These are phyloP conservation scores for Hypoxylon fragiforme DNA, from an alignment of 495 filamentous ascomycete species.

Conservation along the genomic window DNA sequence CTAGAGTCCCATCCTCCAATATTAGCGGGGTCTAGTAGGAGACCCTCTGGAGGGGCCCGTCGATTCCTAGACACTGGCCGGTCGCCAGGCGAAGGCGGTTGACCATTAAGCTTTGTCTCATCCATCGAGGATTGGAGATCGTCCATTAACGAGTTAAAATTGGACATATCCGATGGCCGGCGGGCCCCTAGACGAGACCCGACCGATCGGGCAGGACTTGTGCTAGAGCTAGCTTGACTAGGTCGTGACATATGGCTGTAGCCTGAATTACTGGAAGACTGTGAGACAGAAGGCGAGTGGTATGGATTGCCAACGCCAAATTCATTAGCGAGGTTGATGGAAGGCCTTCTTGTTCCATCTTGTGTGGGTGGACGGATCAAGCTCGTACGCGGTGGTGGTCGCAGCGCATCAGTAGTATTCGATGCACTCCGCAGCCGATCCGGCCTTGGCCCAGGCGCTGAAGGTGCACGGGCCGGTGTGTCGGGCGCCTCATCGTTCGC, in stretches of 20 bases:
- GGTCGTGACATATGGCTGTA: constrained; percentile 55
- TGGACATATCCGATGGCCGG: constrained; percentile 43
- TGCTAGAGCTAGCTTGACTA: constrained; percentile 71
- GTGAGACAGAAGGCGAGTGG: constrained; percentile 67
- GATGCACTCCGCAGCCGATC: constrained; percentile 44
- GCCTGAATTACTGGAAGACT: constrained; percentile 68
- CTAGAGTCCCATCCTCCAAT: constrained; percentile 11
- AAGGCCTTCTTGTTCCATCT: constrained; percentile 28
- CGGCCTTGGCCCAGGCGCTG: constrained; percentile 46
- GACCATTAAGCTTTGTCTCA: constrained; percentile 28
- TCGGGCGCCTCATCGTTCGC: constrained; percentile 41
- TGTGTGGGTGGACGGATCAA: constrained; percentile 44
- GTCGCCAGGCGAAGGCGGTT: constrained; percentile 34
- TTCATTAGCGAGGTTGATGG: constrained; percentile 53
- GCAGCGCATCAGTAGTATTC: constrained; percentile 36
- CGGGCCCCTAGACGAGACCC: constrained; percentile 39
- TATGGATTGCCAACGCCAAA: constrained; percentile 59
- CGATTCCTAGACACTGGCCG: constrained; percentile 31
- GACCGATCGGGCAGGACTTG: constrained; percentile 61
- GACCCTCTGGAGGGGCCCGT: constrained; percentile 38
- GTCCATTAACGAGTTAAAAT: constrained; percentile 55
- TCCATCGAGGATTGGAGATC: constrained; percentile 57
- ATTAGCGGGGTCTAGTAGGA: constrained; percentile 40
- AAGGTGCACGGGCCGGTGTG: constrained; percentile 48
- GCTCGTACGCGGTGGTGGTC: constrained; percentile 53